Base-by-base conservation (phyloP, 2,329 filamentous ascomycete genomes). In the Pseudocercospora cruenta region DNA sequence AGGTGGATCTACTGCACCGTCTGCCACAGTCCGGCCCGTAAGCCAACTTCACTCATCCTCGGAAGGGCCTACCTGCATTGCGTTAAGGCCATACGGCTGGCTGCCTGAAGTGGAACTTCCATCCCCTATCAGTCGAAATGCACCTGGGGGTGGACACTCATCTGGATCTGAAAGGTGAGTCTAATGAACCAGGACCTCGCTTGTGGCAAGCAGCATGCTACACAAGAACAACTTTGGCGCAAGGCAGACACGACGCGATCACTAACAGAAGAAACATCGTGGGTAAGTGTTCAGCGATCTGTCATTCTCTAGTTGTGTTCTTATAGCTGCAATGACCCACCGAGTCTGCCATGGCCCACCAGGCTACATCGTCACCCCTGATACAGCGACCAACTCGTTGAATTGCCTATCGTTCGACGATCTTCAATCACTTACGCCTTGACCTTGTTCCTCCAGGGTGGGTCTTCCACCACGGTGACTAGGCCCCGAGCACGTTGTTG, bases 391-490 rank as follows among this genome's bases (percentile, higher is more conserved):
- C 45, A 47, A 36, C 26, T 67, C 49, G 51, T 60, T 47, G 53
- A 58, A 53, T 31, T 62, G 59, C 63, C 60, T 62, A 65, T 62
- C 58, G 24, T 61, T 65, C 55, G 60, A 64, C 67, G 58, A 63
- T 67, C 62, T 64, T 58, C 62, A 59, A 22, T 26, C 53, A 58
- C 54, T 39, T 24, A 45, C 61, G 45, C 58, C 43, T 45, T 39
- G 53, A 57, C 61, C 61, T 58, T 58, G 61, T 33, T 58, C 51
- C 39, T 21, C 53, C 61, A 31, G 43, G 54, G 57, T 64, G 55
- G 57, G 22, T 45, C 62, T 22, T 22, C 57, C 31, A 58, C 59
- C 16, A 24, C 12, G 28, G 39, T n/a, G 22, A 28, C 19, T 45
- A 28, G 26, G 39, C 31, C 26, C 22, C 14, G 63, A 65, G 63